Conservation (phyloP, 2,329 filamentous ascomycete genomes). For the Exophiala sp. region DNA sequence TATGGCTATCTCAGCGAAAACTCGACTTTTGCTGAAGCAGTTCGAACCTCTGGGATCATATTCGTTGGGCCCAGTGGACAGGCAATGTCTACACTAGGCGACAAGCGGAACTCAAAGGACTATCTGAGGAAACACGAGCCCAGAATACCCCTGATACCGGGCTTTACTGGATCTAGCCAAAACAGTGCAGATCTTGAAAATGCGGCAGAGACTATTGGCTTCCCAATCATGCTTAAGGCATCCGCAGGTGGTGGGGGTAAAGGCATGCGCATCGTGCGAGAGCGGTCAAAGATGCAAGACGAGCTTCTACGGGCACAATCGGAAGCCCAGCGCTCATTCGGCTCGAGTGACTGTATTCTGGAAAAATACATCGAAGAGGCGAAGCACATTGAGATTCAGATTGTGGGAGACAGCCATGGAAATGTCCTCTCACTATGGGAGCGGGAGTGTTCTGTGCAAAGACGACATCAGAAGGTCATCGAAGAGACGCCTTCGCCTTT, state of each 20-base stretch:
- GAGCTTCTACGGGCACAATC: slow-evolving; percentile 40
- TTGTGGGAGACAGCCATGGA: slow-evolving; percentile 47
- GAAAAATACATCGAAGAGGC: slow-evolving; percentile 43
- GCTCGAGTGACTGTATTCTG: slow-evolving; percentile 41
- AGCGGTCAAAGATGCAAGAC: slow-evolving; percentile 31
- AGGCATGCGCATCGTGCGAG: slow-evolving; percentile 40
- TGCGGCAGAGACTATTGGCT: slow-evolving; percentile 30
- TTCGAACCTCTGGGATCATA: slow-evolving; percentile 32
- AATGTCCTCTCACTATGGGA: slow-evolving; percentile 43
- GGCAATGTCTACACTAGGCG: slow-evolving; percentile 34
- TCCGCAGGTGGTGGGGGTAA: slow-evolving; percentile 49
- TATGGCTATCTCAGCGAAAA: slow-evolving; percentile 39
- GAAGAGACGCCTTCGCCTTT: slow-evolving; percentile 46
- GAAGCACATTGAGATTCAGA: slow-evolving; percentile 51
- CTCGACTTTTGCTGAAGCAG: slow-evolving; percentile 31
- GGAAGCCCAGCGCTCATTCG: slow-evolving; percentile 43
- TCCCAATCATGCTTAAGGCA: slow-evolving; percentile 49
- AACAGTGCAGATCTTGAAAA: slow-evolving; percentile 25
- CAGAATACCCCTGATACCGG: slow-evolving; percentile 32
- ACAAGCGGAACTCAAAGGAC: slow-evolving; percentile 32
- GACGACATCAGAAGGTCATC: slow-evolving; percentile 52
- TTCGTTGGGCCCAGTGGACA: slow-evolving; percentile 35
- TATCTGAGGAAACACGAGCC: slow-evolving; percentile 30
- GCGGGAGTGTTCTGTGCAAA: slow-evolving; percentile 51
- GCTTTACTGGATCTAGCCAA: slow-evolving; percentile 28